Base-by-base conservation (phyloP, 2,329 filamentous ascomycete genomes). In the Pseudogymnoascus sp. region DNA sequence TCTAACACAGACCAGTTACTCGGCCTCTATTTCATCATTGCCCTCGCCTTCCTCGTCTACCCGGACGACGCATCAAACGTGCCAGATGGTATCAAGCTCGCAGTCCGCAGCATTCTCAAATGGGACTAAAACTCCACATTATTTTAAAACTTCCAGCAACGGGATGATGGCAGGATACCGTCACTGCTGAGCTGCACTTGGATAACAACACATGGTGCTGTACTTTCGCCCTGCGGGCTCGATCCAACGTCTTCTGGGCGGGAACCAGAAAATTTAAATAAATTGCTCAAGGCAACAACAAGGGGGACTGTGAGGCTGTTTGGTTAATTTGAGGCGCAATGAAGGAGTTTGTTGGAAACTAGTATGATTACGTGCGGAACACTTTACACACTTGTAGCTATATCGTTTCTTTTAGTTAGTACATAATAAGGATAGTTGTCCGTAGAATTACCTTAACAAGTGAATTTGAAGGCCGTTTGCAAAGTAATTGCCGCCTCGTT, bases 11-110 rank as follows among this genome's bases (percentile, higher is more conserved):
- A 28, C 19, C 31, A 62, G 61, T n/a, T 74, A 14, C 68, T 75
- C 37, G 73, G 73, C 37, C 70, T 75, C 33, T 86, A 86, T 69
- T 77, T 80, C 64, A 85, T 86, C 63, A 85, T 86, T 63, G 83
- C 81, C 2, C 73, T 85, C 40, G 83, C 83, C 4, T 86, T 86
- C 71, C 81, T 81, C 71, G 82, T 86, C 60, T 85, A 85, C 70
- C 83, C 83, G 2, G 82, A 85, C 66, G 75, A 81, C 66, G 78
- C 69, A 4, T 38, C 22, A 8, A 22, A 4, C n/a, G 59, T 60
- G 10, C 41, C 38, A 38, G 56, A 35, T 3, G 56, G 35, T 11
- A 26, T 59, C 56, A 59, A 59, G 10, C 31, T 59, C 31, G 56
- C 56, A 16, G 56, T 59, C 24, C 28, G 56, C 16, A 59, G 56